These are phyloP conservation scores for Porphyra umbilicalis DNA, from an alignment of 31 red algal genomes.

Conservation along the genomic window DNA sequence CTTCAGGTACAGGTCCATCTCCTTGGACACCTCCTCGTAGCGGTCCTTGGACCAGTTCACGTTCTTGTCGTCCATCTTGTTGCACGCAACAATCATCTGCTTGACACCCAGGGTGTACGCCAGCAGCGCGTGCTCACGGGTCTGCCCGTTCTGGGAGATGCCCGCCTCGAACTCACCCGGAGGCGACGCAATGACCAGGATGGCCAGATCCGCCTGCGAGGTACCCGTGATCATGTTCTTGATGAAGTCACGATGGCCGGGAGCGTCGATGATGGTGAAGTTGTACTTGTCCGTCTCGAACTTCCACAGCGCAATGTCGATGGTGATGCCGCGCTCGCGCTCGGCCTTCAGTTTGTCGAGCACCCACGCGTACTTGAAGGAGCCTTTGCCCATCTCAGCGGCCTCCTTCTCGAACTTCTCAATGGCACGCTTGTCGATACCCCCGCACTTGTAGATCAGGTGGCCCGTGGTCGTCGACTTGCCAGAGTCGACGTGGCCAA, in stretches of 20 bases:
- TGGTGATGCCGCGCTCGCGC: conserved; percentile 96
- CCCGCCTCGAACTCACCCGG: conserved; percentile 96
- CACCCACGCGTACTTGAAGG: conserved; percentile 91
- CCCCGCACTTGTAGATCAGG: conserved; percentile 95
- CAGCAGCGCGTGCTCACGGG: conserved; percentile 94
- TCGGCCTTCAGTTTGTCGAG: conserved; percentile 99
- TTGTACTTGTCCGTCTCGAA: conserved; percentile 92
- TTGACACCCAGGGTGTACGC: conserved; percentile 90
- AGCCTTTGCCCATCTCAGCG: conserved; percentile 96
- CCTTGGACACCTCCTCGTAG: conserved; percentile 89
- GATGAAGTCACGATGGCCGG: conserved; percentile 99
- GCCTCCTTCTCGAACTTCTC: conserved; percentile 98
- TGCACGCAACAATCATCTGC: conserved; percentile 93
- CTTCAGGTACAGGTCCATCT: conserved; percentile 78
- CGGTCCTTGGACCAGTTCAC: conserved; percentile 88
- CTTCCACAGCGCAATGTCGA: conserved; percentile 90
- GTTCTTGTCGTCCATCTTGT: conserved; percentile 99
- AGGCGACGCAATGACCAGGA: conserved; percentile 84
- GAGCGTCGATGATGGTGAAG: conserved; percentile 99
- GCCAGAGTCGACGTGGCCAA: conserved; percentile 86
- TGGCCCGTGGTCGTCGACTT: conserved; percentile 98
- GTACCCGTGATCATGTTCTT: conserved; percentile 99
- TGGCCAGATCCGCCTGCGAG: conserved; percentile 95
- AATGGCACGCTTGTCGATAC: conserved; percentile 93
- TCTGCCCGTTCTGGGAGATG: conserved; percentile 86